Base-by-base conservation (phyloP, 371 early-diverging fungal genomes). In the Mortierella sp. region DNA sequence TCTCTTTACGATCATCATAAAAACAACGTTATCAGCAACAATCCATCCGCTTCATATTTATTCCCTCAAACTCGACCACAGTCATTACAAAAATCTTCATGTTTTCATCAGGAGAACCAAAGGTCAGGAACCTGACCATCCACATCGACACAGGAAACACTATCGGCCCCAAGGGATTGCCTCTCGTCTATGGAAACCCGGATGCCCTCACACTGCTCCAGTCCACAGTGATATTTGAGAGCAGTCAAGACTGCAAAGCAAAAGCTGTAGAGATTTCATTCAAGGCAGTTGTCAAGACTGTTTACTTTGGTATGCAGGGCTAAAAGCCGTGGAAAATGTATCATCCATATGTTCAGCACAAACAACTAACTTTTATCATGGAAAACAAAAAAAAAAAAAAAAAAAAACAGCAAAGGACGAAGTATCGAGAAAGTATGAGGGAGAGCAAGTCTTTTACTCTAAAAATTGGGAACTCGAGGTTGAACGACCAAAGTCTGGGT, bases 341-440 rank as follows among this genome's bases (percentile, higher is more conserved):
- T 6, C 12, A 11, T 28, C 43, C 39, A 5, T 22, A 47, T 49
- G 49, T 16, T 18, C 4, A 12, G 3, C 14, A 49, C 14, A 9
- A 18, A 18, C 49, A 49, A 9, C n/a, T 49, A n/a, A n/a, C 12
- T 9, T 54, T 43, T 18, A 28, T 51, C 12, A 39, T 18, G 16
- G 18, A 40, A 12, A 40, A 54, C n/a, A n/a, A n/a, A n/a, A n/a
- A n/a, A n/a, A n/a, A n/a, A n/a, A n/a, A n/a, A n/a, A n/a, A n/a
- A n/a, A n/a, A n/a, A n/a, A n/a, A n/a, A 61, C 55, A 72, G 73
- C 67, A 24, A 30, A 72, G 45, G 73, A 72, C 63, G 62, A 72
- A 37, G 45, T 55, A 6, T 64, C 68, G 30, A 22, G 64, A 32
- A 55, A 52, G 24, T 71, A 62, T 37, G 61, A 57, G 6, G 71